Base-by-base conservation (phyloP, 441 rosid species). In the Corymbia calophylla region DNA sequence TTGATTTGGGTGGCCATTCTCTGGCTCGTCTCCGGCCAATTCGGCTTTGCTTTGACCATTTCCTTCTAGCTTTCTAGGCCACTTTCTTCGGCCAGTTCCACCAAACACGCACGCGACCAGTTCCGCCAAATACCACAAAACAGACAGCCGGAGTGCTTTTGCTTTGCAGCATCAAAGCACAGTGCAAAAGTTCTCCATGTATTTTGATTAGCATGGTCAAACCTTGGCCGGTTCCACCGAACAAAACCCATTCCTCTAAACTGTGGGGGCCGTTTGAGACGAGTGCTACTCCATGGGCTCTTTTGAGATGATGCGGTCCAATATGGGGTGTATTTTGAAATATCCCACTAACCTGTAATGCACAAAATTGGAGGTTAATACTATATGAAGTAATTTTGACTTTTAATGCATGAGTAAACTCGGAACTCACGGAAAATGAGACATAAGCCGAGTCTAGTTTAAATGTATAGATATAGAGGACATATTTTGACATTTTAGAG, bases 361-460 rank as follows among this genome's bases (percentile, higher is more conserved):
- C 14, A 1, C 31, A 60, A 0, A 6, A 60, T 58, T 58, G 8
- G 25, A 58, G 25, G 64, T 58, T 58, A 2, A 58, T 58, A 29
- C 14, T 58, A 58, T 58, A 58, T 58, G 6, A 58, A 9, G n/a
- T 25, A 58, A 13, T 58, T 31, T 31, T 16, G 23, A 9, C 39
- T 31, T 66, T 31, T 11, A 3, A 60, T 27, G 66, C 16, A 60
- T 10, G 66, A 12, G 66, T 12, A 27, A 27, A 60, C 31, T 60
- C 1, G 0, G 31, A 27, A 27, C 8, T 0, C 6, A 58, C 11
- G 9, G 6, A 25, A 6, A 60, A 14, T 1, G 7, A 60, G 6
- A 5, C 31, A 11, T 5, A 25, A 60, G 31, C 8, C 0, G 2
- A 27, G 5, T 1, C 12, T 60, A 60, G 1, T 58, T 58, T 58